Evolutionary conservation across 371 early-diverging fungal species (phyloP), one percentile per base, ranked within the genome.

Genomic region (Zopfochytrium polystomum): DNA sequence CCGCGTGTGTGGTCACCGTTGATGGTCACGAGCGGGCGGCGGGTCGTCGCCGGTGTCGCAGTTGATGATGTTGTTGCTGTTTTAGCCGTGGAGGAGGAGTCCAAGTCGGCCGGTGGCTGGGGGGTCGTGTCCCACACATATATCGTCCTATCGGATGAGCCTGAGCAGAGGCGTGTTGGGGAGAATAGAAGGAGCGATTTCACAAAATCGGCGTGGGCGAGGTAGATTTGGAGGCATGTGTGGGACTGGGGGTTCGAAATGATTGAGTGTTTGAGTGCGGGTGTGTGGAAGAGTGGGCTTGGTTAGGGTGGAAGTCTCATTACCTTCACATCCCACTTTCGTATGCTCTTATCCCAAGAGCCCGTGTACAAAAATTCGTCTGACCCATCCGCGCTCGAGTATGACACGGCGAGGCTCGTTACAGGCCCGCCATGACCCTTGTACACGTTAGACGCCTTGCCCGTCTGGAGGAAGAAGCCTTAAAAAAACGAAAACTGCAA

Each of bases 321-420:
- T 58, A 86, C 86, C 73, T 70, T 74, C 1, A 75, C 64, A 63
- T 87, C 74, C 88, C 89, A 90, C 64, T 85, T 79, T 54, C 76
- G 80, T 52, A 88, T 72, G 2, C 87, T 82, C 70, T 90, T 89
- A 66, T 90, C 91, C 91, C 91, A 90, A 1, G 88, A 88, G 46
- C 90, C 88, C 1, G 90, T 91, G 61, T 67, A 60, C 5, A 90
- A 68, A 25, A 85, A 72, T 11, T 76, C 68, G n/a, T 67, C 77
- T 6, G n/a, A n/a, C n/a, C n/a, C n/a, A n/a, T n/a, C n/a, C n/a
- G n/a, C n/a, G n/a, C n/a, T n/a, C n/a, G n/a, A n/a, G n/a, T n/a
- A n/a, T n/a, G n/a, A n/a, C n/a, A n/a, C n/a, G n/a, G n/a, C n/a
- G n/a, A n/a, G n/a, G n/a, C n/a, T n/a, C n/a, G n/a, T n/a, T n/a